phyloP scores from a whole-genome alignment of 148 eudicot genomes.

The Linanthus parryae region DNA sequence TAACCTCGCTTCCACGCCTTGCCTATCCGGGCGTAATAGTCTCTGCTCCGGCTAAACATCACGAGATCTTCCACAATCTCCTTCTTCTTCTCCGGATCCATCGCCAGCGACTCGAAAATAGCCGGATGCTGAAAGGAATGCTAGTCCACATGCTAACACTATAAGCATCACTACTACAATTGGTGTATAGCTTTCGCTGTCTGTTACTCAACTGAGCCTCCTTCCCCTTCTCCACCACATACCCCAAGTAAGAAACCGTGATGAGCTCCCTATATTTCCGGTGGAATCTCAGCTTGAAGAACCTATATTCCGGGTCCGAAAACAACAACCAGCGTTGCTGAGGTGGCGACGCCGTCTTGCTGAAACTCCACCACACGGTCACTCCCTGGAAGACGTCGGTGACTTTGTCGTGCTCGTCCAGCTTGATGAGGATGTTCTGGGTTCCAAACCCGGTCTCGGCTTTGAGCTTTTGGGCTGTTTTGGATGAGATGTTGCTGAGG shows the following conservation, averaged over 20 bases:
- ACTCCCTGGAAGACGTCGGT: constrained; percentile 37
- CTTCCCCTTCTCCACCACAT: constrained; percentile 18
- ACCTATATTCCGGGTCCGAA: constrained; percentile 12
- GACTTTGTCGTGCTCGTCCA: constrained; percentile 47
- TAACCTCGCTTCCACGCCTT: constrained; percentile 15
- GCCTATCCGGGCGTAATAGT: constrained; percentile 13
- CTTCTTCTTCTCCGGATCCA: constrained; percentile 19
- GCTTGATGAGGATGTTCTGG: constrained; percentile 19
- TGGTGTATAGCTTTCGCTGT: constrained; percentile 17
- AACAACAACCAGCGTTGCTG: background rate
- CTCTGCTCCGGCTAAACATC: constrained; percentile 5
- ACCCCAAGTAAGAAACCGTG: constrained; percentile 5
- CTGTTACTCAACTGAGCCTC: constrained; percentile 6
- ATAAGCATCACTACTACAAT: constrained; percentile 2
- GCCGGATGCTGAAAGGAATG: constrained; percentile 22
- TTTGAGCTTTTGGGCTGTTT: constrained; percentile 29
- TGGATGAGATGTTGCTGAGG: constrained; percentile 24
- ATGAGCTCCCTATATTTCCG: constrained; percentile 12
- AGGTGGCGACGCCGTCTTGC: background rate
- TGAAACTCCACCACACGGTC: constrained; percentile 30
- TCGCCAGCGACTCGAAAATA: constrained; percentile 17
- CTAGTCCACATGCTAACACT: constrained; percentile 24
- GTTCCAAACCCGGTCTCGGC: constrained; percentile 30
- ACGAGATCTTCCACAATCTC: constrained; percentile 14
- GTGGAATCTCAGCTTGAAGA: constrained; percentile 18